Evolutionary conservation across 176 grass and related monocot species (phyloP).

Genomic region (Aegilops longissima): DNA sequence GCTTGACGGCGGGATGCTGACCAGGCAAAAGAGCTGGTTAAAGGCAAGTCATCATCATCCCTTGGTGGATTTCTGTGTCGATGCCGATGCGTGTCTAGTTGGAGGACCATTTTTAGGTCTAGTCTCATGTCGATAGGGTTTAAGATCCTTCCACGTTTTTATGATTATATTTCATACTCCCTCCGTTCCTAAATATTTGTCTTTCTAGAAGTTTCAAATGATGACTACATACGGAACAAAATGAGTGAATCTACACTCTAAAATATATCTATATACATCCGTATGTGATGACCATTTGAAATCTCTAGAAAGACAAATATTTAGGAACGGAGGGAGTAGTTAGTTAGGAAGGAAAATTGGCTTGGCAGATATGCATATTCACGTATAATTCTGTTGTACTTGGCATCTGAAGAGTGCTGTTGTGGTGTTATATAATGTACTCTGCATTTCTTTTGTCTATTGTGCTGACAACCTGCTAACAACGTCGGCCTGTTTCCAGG

Average conservation of each 20-base stretch:
- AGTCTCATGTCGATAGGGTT: neutral
- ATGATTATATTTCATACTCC: neutral
- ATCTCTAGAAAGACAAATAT: no score
- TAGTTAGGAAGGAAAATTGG: neutral
- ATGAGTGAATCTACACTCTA: no score
- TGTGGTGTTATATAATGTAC: neutral
- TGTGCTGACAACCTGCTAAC: neutral
- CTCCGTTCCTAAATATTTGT: no score
- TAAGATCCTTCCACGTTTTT: neutral
- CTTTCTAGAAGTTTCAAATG: no score
- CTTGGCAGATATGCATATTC: neutral
- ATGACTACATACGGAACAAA: no score
- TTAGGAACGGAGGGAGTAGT: no score
- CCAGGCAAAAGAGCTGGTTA: slow-evolving; percentile 91
- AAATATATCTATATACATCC: no score
- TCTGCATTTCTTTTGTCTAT: neutral
- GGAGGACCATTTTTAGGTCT: neutral
- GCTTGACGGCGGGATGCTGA: slow-evolving; percentile 91
- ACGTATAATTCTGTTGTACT: neutral
- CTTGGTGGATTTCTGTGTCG: neutral
- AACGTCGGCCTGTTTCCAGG: slow-evolving; percentile 42
- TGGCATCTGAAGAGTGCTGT: neutral
- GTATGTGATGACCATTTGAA: no score
- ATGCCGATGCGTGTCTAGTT: slow-evolving; percentile 5
- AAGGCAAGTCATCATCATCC: slow-evolving; percentile 48